Conservation (phyloP, 495 filamentous ascomycete species). For the Apodospora peruviana region DNA sequence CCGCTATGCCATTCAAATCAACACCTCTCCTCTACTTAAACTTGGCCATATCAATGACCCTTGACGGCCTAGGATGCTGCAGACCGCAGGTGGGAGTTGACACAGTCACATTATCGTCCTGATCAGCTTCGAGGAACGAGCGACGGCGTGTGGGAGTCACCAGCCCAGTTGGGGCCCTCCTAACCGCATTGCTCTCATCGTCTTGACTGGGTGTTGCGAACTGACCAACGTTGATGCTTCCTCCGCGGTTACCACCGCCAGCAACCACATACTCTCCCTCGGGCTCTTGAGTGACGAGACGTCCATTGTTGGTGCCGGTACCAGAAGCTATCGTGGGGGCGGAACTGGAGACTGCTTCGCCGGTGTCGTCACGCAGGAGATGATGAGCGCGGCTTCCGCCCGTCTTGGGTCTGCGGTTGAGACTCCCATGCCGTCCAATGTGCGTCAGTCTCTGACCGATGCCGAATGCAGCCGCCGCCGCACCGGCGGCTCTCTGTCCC, state of each 20-base stretch:
- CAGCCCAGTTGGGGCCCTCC: no score
- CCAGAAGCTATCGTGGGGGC: no score
- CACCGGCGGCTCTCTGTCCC: constrained; percentile 19
- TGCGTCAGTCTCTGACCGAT: constrained; percentile 10
- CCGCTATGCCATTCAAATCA: background rate
- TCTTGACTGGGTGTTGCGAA: no score
- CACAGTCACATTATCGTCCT: constrained; percentile 14
- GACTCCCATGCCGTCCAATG: background rate
- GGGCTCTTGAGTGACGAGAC: no score
- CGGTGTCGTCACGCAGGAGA: no score
- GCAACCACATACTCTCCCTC: no score
- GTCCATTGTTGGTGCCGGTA: no score
- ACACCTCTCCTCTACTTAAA: constrained; percentile 22
- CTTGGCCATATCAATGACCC: constrained; percentile 26
- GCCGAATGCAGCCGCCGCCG: constrained; percentile 14
- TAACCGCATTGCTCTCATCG: no score
- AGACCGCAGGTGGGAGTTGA: constrained; percentile 22
- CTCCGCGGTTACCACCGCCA: no score
- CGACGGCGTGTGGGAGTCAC: background rate
- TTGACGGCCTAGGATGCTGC: constrained; percentile 28
- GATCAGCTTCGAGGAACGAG: background rate
- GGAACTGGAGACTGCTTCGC: no score
- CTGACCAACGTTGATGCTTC: no score
- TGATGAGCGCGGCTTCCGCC: no score
- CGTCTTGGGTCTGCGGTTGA: background rate